A percentile compares a stretch with the other conserved stretches of the same genome.
Conservation (phyloP, 176 grass and related monocot species). For the Rhipidocladum racemiflorum region DNA sequence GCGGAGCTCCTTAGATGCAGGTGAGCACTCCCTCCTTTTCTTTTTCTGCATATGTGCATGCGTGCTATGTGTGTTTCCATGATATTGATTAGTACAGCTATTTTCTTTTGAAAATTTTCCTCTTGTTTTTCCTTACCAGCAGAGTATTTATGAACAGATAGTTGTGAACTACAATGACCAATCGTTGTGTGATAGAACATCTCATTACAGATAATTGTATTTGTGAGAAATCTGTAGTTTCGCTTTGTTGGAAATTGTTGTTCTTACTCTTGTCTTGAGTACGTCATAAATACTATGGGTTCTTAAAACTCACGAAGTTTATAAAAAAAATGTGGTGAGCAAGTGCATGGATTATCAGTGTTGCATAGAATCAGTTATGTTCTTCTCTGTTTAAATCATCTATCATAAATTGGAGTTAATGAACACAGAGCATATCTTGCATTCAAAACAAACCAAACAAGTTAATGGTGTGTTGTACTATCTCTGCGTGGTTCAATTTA, state of each 20-base stretch:
- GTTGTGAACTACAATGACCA: background rate
- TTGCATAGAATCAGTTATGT: background rate
- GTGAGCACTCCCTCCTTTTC: background rate
- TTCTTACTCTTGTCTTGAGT: background rate
- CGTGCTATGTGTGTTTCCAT: background rate
- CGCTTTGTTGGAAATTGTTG: background rate
- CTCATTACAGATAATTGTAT: background rate
- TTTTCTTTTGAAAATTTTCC: background rate
- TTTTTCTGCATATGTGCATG: background rate
- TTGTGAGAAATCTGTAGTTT: background rate
- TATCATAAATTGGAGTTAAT: background rate
- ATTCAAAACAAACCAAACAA: background rate
- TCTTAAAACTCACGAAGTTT: background rate
- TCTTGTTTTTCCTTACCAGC: background rate
- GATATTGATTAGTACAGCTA: background rate
- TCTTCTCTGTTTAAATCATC: background rate
- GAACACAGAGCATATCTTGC: constrained; percentile 4
- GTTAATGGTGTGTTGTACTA: background rate
- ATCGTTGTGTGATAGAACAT: background rate
- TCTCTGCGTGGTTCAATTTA: background rate
- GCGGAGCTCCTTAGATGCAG: constrained; percentile 57
- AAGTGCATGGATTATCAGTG: background rate
- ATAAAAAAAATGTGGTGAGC: background rate
- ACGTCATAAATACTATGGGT: background rate
- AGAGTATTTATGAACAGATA: constrained; percentile 12